phyloP scores from a whole-genome alignment of 148 eudicot genomes.

The Chenopodium berlandieri region DNA sequence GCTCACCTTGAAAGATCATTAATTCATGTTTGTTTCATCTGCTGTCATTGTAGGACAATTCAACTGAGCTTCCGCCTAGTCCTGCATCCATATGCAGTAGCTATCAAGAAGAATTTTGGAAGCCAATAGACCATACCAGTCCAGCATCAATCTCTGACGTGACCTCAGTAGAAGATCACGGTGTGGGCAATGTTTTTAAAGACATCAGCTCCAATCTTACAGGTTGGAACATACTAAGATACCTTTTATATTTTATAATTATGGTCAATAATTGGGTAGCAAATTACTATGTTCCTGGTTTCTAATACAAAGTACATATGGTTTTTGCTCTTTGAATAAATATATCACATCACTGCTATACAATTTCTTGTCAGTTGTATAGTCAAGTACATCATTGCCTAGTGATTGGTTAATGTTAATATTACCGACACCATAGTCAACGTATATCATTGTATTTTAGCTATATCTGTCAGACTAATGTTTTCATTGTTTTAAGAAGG shows the following conservation, averaged over 20 bases:
- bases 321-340: not conserved
- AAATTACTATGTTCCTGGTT: not conserved
- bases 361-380: not conserved
- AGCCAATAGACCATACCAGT: constrained; percentile 55
- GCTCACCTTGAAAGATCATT: not conserved
- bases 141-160: constrained; percentile 61
- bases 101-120: constrained; percentile 76
- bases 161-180: constrained; percentile 62
- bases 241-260: not conserved
- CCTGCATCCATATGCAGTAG: constrained; percentile 92
- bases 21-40: constrained; percentile 5
- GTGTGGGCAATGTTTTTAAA: constrained; percentile 53
- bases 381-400: not conserved
- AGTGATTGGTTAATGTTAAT: not conserved
- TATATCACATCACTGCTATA: not conserved
- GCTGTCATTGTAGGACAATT: constrained; percentile 64
- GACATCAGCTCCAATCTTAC: constrained; percentile 83
- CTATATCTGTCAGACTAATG: not conserved
- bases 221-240: constrained; percentile 39
- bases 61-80: constrained; percentile 95
- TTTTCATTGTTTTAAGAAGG: not conserved
- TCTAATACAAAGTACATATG: not conserved
- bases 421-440: not conserved
- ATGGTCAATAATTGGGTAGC: not conserved
- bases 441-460: too few species aligned